Conservation (phyloP, 2,329 filamentous ascomycete genomes). For the Phialophora chinensis region DNA sequence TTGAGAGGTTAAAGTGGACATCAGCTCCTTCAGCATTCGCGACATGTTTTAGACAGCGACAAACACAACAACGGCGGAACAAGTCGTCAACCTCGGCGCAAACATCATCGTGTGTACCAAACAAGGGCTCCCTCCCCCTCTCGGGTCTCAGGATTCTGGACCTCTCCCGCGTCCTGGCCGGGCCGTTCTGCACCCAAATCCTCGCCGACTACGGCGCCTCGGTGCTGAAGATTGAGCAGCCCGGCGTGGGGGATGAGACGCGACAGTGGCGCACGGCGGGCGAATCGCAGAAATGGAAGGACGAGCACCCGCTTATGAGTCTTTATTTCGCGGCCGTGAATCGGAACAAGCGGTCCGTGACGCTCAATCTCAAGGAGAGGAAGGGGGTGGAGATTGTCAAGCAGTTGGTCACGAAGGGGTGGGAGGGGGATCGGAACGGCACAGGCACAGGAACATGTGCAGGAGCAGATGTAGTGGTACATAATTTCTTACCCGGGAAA, state of each 20-base stretch:
- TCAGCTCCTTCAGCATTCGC: not conserved
- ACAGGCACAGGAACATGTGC: not conserved
- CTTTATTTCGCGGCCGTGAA: conserved; percentile 40
- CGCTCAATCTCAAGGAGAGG: conserved; percentile 30
- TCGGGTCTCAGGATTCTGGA: conserved; percentile 33
- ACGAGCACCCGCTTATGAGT: conserved; percentile 43
- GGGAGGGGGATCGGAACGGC: not conserved
- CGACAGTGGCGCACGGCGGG: conserved; percentile 34
- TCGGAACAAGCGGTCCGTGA: conserved; percentile 36
- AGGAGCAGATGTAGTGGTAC: conserved; percentile 33
- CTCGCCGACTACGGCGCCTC: conserved; percentile 38
- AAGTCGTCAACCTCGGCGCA: not conserved
- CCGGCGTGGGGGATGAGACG: conserved; percentile 36
- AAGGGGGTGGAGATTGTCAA: conserved; percentile 28
- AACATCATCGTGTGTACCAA: not conserved
- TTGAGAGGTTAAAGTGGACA: not conserved
- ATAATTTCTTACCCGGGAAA: conserved; percentile 48
- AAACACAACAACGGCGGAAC: not conserved
- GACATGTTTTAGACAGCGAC: not conserved
- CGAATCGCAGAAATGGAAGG: conserved; percentile 34
- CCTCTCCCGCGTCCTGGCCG: conserved; percentile 37
- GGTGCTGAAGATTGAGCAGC: conserved; percentile 41
- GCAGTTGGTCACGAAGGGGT: conserved; percentile 19
- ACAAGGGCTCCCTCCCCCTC: conserved; percentile 17
- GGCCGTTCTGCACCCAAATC: conserved; percentile 38